phyloP scores from a whole-genome alignment of 305 asterid species.

The Salvia sclarea region DNA sequence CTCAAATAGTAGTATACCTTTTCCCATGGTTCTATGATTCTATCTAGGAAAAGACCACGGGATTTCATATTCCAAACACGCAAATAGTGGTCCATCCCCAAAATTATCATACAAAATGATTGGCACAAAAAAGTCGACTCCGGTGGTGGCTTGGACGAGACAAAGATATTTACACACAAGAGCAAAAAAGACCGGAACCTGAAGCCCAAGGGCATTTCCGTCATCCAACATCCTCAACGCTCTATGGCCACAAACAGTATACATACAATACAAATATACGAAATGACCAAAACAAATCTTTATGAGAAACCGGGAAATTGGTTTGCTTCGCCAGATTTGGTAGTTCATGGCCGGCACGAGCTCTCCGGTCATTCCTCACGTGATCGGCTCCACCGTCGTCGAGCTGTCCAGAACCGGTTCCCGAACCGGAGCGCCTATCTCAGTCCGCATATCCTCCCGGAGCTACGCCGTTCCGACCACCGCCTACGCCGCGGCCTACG shows the following conservation, averaged over 20 bases:
- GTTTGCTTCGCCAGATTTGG: constrained; percentile 23
- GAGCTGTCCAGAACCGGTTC: constrained; percentile 46
- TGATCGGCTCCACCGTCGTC: constrained; percentile 44
- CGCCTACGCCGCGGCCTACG: constrained; percentile 37
- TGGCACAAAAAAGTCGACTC: constrained; percentile 12
- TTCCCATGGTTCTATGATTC: no score
- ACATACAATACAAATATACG: not conserved
- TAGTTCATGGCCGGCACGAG: constrained; percentile 77
- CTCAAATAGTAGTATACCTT: no score
- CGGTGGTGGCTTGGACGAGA: not conserved
- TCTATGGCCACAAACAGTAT: constrained; percentile 35
- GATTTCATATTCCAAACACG: not conserved
- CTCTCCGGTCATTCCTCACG: constrained; percentile 55
- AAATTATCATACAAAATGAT: not conserved
- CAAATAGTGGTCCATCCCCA: not conserved
- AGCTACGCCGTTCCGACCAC: constrained; percentile 42
- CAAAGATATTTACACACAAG: constrained; percentile 10
- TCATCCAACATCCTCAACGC: not conserved
- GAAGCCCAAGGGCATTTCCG: constrained; percentile 31
- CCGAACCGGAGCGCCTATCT: constrained; percentile 53
- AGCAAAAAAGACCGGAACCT: constrained; percentile 19
- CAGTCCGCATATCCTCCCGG: constrained; percentile 51
- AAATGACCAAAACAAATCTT: not conserved
- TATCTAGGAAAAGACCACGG: no score
- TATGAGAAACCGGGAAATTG: not conserved